Evolutionary conservation across 2,329 filamentous ascomycete species (phyloP).

Genomic region (Bisporella sp.): DNA sequence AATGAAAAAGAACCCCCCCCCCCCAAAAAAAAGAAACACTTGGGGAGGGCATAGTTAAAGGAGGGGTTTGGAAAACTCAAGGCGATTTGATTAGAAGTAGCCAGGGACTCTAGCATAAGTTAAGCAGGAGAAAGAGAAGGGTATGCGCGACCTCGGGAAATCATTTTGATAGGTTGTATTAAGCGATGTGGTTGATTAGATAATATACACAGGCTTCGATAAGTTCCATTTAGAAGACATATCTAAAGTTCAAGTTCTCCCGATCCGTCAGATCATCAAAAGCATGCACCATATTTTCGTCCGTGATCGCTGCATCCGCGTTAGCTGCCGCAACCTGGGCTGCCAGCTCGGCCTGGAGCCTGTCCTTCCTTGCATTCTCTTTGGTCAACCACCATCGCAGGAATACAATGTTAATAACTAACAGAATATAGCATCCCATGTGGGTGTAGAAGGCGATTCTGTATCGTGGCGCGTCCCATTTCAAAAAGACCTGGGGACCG

Average conservation of each 20-base stretch:
- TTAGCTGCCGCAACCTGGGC: background rate
- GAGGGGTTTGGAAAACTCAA: no score
- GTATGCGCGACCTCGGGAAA: no score
- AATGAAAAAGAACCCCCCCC: no score
- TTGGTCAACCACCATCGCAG: constrained; percentile 4
- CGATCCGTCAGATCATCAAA: constrained; percentile 24
- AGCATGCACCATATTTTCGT: constrained; percentile 17
- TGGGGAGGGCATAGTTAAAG: no score
- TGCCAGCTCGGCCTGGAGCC: constrained; percentile 5
- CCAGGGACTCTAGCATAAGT: no score
- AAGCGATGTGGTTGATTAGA: no score
- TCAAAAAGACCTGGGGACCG: constrained; percentile 49
- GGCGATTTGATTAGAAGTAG: no score
- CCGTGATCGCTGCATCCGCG: constrained; percentile 8
- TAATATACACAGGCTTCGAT: no score
- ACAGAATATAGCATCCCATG: constrained; percentile 36
- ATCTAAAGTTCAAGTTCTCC: constrained; percentile 21
- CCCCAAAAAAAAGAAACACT: no score
- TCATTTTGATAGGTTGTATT: no score
- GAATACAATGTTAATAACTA: constrained; percentile 3
- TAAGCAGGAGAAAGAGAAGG: no score
- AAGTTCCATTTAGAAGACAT: constrained; percentile 10
- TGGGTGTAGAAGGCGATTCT: constrained; percentile 46
- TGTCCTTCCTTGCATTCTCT: constrained; percentile 22
- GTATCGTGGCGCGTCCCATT: constrained; percentile 42